These are phyloP conservation scores for Phytophthora tentaculata DNA, from an alignment of 352 stramenopile species.

Conservation along the genomic window DNA sequence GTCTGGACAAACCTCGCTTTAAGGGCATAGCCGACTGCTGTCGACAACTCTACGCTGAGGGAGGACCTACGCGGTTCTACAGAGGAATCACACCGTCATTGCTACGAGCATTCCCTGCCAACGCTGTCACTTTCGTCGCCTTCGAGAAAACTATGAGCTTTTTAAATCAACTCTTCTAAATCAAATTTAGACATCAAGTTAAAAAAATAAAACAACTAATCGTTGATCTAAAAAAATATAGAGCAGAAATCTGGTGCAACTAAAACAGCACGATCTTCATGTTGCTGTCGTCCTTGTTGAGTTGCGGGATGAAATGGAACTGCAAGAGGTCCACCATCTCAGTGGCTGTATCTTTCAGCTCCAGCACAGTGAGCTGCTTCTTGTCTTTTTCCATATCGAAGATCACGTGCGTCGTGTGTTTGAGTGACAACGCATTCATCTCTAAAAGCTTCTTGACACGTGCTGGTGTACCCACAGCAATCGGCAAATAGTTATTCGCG, in stretches of 20 bases:
- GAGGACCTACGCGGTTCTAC: conserved; percentile 72
- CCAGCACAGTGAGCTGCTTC: conserved; percentile 82
- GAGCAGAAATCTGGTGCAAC: neutral
- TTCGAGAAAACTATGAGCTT: conserved; percentile 85
- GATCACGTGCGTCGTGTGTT: conserved; percentile 82
- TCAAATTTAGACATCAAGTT: conserved; percentile 3
- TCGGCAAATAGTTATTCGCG: conserved; percentile 67
- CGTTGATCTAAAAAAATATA: neutral
- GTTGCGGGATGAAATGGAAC: conserved; percentile 71
- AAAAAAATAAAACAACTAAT: conserved; percentile 6
- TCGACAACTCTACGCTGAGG: conserved; percentile 72
- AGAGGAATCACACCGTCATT: conserved; percentile 81
- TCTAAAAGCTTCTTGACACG: conserved; percentile 85
- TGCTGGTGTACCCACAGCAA: conserved; percentile 80
- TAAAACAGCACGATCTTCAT: conserved; percentile 86
- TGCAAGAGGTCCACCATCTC: conserved; percentile 84
- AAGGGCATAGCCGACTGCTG: conserved; percentile 72
- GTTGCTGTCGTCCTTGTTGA: conserved; percentile 52
- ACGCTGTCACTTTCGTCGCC: conserved; percentile 87
- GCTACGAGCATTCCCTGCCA: conserved; percentile 77
- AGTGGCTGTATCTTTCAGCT: conserved; percentile 85
- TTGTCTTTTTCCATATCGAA: conserved; percentile 91
- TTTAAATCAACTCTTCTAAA: conserved; percentile 75
- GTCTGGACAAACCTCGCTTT: conserved; percentile 76
- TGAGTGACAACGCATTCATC: conserved; percentile 73